phyloP scores from a whole-genome alignment of 306 rosid genomes.

The Quercus bicolor region DNA sequence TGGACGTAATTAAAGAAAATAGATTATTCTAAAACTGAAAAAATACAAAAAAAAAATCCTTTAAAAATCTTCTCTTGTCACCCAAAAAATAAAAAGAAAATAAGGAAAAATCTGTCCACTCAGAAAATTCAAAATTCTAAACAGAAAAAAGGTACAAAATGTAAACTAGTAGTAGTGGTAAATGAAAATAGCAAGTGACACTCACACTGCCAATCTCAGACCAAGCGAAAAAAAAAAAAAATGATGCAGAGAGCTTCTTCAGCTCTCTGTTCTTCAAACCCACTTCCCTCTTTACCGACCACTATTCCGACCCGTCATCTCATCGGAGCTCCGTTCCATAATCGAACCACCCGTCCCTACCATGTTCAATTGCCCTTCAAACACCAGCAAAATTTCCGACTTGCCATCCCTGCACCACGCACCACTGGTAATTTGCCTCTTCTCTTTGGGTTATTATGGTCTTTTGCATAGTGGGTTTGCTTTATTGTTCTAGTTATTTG shows the following conservation, averaged over 20 bases:
- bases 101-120: too few species aligned
- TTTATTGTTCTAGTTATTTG: neutral
- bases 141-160: too few species aligned
- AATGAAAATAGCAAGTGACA: neutral
- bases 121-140: too few species aligned
- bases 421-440: slow-evolving; percentile 35
- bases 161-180: too few species aligned
- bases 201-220: neutral
- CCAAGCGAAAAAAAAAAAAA: neutral
- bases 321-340: slow-evolving; percentile 23
- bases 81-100: too few species aligned
- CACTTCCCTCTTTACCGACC: slow-evolving; percentile 23
- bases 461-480: neutral
- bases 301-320: slow-evolving; percentile 30
- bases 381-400: slow-evolving; percentile 30
- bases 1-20: too few species aligned
- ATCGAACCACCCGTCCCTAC: slow-evolving; percentile 10
- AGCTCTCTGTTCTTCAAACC: slow-evolving; percentile 34
- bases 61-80: too few species aligned
- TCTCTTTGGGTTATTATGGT: neutral
- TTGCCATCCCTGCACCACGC: slow-evolving; percentile 28
- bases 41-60: too few species aligned
- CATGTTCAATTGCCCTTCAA: slow-evolving; percentile 21
- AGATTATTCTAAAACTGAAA: too few species aligned
- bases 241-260: slow-evolving; percentile 39